A percentile compares a stretch with the other conserved stretches of the same genome.
These are phyloP conservation scores for Clausena lansium DNA, from an alignment of 345 rosid genomes.

Conservation along the genomic window DNA sequence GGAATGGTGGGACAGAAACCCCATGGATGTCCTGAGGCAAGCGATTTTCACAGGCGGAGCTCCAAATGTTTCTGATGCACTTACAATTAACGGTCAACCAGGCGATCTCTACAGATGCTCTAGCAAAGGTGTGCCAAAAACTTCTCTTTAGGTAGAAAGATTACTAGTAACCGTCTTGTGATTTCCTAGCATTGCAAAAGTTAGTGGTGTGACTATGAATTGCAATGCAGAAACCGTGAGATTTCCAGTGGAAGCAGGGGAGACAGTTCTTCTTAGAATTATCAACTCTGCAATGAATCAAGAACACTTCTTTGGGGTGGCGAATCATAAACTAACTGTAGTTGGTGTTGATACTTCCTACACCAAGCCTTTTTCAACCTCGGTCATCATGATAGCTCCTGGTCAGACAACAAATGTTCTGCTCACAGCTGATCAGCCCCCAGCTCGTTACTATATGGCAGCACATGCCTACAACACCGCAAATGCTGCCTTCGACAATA, in stretches of 20 bases:
- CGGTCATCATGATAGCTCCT: constrained; percentile 61
- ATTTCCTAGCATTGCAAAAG: not conserved
- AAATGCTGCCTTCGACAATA: constrained; percentile 64
- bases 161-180: not conserved
- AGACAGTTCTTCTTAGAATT: constrained; percentile 59
- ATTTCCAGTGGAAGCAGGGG: constrained; percentile 48
- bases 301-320: constrained; percentile 58
- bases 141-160: not conserved
- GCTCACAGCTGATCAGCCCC: constrained; percentile 65
- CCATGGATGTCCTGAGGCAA: constrained; percentile 54
- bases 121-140: constrained; percentile 41
- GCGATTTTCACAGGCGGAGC: constrained; percentile 63
- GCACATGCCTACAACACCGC: constrained; percentile 57
- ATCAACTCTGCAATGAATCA: constrained; percentile 73
- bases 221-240: constrained; percentile 45
- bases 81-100: constrained; percentile 91
- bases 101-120: constrained; percentile 92
- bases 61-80: constrained; percentile 82
- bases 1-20: constrained; percentile 87
- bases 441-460: constrained; percentile 75
- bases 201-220: not conserved
- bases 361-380: constrained; percentile 58
- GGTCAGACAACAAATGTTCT: constrained; percentile 82
- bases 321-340: constrained; percentile 60
- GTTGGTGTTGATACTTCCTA: constrained; percentile 63